Evolutionary conservation across 2,329 filamentous ascomycete genomes (phyloP).

Genomic region (Cladosporium halotolerans): DNA sequence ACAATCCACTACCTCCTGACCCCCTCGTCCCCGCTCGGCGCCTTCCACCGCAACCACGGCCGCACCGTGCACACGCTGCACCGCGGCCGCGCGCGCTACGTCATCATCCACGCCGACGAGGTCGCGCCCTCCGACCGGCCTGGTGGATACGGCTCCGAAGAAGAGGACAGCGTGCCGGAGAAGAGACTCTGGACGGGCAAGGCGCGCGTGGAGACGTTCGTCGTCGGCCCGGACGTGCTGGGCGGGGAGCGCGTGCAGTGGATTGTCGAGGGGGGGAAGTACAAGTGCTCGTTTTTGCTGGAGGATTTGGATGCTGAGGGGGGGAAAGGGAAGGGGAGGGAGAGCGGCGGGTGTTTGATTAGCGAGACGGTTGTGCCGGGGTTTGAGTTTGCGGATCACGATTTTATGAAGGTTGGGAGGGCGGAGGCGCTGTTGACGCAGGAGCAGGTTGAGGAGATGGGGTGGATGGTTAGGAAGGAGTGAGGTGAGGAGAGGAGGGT

Average conservation of each 20-base stretch:
- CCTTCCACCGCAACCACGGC: slow-evolving; percentile 58
- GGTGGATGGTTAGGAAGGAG: slow-evolving; percentile 35
- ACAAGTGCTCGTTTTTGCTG: slow-evolving; percentile 58
- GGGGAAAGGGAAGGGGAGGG: slow-evolving; percentile 20
- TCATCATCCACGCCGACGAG: slow-evolving; percentile 56
- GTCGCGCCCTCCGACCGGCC: slow-evolving; percentile 18
- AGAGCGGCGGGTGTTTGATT: slow-evolving; percentile 53
- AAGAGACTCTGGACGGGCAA: slow-evolving; percentile 33
- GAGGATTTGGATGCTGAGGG: slow-evolving; percentile 34
- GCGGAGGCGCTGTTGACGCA: slow-evolving; percentile 49
- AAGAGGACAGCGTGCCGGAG: slow-evolving; percentile 46
- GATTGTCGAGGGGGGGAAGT: slow-evolving; percentile 63
- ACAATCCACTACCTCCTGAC: slow-evolving; percentile 62
- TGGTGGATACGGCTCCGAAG: slow-evolving; percentile 41
- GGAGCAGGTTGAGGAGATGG: slow-evolving; percentile 45
- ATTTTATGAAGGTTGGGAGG: slow-evolving; percentile 52
- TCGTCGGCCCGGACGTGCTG: slow-evolving; percentile 54
- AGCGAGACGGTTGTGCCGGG: slow-evolving; percentile 63
- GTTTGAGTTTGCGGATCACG: slow-evolving; percentile 61
- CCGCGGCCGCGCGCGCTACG: slow-evolving; percentile 56
- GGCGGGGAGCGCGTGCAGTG: slow-evolving; percentile 59
- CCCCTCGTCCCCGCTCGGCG: slow-evolving; percentile 47
- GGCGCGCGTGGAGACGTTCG: slow-evolving; percentile 55
- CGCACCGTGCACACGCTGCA: slow-evolving; percentile 62
- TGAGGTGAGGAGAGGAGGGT: background rate